Evolutionary conservation across 306 rosid genomes (phyloP), one percentile per base, ranked within the genome.

Genomic region (Sophora flavescens): DNA sequence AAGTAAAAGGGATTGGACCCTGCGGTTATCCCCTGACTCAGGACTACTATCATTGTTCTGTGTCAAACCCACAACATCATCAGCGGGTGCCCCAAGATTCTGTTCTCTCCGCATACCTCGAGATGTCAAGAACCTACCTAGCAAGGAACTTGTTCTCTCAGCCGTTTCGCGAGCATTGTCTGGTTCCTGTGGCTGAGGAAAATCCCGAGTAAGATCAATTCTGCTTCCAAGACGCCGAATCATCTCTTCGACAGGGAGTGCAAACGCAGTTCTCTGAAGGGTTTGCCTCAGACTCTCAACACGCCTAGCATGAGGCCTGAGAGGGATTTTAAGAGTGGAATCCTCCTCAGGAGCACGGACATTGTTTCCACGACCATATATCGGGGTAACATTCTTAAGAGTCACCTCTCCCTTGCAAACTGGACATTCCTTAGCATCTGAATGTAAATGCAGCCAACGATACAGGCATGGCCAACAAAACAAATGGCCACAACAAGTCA

Each of bases 321-420:
- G 74, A 66, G 99, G 99, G 66, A 93, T 84, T 76, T 89, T 91
- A 75, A 89, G 87, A 67, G 82, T 56, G 26, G 89, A 78, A 81
- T 89, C 97, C 45, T 92, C 98, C 66, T 96, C 98, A 6, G 78
- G 66, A 70, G 56, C 84, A 2, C 52, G 82, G 10, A 47, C 67
- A 78, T 61, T 88, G 78, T 85, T 84, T 36, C 90, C 97, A 38
- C 93, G 93, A 15, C 99, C 99, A 84, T 88, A 96, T 60, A 96
- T 96, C 17, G 99, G 99, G 9, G 93, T 96, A 70, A 96, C 89
- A 68, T 53, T 84, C 78, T 87, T 93, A 5, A 73, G 3, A 10
- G 89, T 85, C 5, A 96, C 99, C 87, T 96, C 98, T 60, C 98
- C 99, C 86, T 96, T 96, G 75, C 99, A 96, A 57, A 96, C 93